These are phyloP conservation scores for Alternaria brassicicola DNA, from an alignment of 2,329 filamentous ascomycete genomes.

Conservation along the genomic window DNA sequence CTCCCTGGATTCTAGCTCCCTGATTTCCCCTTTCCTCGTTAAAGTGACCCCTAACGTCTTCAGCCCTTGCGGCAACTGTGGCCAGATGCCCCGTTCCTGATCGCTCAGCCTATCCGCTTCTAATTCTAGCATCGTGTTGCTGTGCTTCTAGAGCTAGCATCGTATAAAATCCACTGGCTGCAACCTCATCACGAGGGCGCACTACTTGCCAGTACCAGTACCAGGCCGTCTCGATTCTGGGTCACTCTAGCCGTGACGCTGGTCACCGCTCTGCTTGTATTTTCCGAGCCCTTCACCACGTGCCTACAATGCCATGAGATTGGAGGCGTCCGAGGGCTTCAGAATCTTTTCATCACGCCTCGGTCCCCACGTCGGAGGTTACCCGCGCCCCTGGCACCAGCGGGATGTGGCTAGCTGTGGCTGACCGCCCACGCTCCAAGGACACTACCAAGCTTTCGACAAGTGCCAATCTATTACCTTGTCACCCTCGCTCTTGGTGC, in stretches of 20 bases:
- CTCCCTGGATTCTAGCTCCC: slow-evolving; percentile 23
- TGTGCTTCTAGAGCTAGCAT: slow-evolving; percentile 28
- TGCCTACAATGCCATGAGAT: slow-evolving; percentile 37
- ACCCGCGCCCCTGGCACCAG: slow-evolving; percentile 6
- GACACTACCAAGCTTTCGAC: slow-evolving; percentile 4
- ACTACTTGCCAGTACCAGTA: slow-evolving; percentile 5
- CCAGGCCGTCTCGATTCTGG: slow-evolving; percentile 5
- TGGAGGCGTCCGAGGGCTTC: slow-evolving; percentile 30
- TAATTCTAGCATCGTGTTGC: slow-evolving; percentile 29
- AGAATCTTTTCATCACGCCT: slow-evolving; percentile 35
- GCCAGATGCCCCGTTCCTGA: slow-evolving; percentile 20
- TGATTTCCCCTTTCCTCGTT: slow-evolving; percentile 19
- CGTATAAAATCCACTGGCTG: slow-evolving; percentile 24
- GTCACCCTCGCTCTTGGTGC: background rate
- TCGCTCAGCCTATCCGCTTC: slow-evolving; percentile 33
- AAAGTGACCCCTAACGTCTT: slow-evolving; percentile 15
- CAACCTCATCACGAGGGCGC: slow-evolving; percentile 34
- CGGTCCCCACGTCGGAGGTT: slow-evolving; percentile 19
- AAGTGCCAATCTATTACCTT: slow-evolving; percentile 7
- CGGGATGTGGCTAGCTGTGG: slow-evolving; percentile 30
- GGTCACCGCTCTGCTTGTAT: slow-evolving; percentile 31
- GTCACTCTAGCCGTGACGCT: slow-evolving; percentile 13
- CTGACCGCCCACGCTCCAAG: slow-evolving; percentile 14
- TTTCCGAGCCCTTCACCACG: slow-evolving; percentile 31
- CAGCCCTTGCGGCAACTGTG: slow-evolving; percentile 26